phyloP scores from a whole-genome alignment of 2,329 filamentous ascomycete genomes.

The Fusarium longipes region DNA sequence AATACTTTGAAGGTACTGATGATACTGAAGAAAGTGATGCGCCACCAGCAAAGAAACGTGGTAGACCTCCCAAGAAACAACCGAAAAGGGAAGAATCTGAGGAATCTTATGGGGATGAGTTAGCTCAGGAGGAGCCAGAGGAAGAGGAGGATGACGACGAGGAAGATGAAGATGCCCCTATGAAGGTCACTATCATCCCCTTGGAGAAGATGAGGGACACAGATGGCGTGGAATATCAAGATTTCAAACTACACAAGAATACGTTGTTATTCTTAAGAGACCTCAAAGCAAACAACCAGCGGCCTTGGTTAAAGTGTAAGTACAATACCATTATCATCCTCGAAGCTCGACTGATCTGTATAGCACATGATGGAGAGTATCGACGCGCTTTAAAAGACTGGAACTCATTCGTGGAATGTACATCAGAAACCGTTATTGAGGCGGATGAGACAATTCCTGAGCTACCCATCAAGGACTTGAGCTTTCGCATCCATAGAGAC shows the following conservation, averaged over 20 bases:
- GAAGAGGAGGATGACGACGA: slow-evolving; percentile 49
- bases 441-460: slow-evolving; percentile 87
- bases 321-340: background rate
- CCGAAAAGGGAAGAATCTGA: slow-evolving; percentile 41
- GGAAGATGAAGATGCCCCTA: slow-evolving; percentile 53
- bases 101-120: slow-evolving; percentile 44
- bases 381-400: slow-evolving; percentile 83
- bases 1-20: slow-evolving; percentile 59
- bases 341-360: slow-evolving; percentile 13
- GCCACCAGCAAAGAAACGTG: slow-evolving; percentile 47
- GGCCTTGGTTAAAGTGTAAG: slow-evolving; percentile 68
- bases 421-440: slow-evolving; percentile 77
- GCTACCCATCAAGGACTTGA: slow-evolving; percentile 84
- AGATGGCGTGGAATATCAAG: slow-evolving; percentile 59
- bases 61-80: slow-evolving; percentile 41
- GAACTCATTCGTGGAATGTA: slow-evolving; percentile 78
- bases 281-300: slow-evolving; percentile 68
- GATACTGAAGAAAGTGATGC: slow-evolving; percentile 41
- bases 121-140: slow-evolving; percentile 44
- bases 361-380: slow-evolving; percentile 84
- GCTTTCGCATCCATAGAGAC: slow-evolving; percentile 89
- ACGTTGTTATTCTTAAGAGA: slow-evolving; percentile 68
- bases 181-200: slow-evolving; percentile 52
- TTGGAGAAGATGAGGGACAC: slow-evolving; percentile 52
- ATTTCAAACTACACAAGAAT: slow-evolving; percentile 66